Percentiles rank a stretch among this genome's conserved stretches.
phyloP scores from a whole-genome alignment of 306 rosid species.

The Casuarina equisetifolia region DNA sequence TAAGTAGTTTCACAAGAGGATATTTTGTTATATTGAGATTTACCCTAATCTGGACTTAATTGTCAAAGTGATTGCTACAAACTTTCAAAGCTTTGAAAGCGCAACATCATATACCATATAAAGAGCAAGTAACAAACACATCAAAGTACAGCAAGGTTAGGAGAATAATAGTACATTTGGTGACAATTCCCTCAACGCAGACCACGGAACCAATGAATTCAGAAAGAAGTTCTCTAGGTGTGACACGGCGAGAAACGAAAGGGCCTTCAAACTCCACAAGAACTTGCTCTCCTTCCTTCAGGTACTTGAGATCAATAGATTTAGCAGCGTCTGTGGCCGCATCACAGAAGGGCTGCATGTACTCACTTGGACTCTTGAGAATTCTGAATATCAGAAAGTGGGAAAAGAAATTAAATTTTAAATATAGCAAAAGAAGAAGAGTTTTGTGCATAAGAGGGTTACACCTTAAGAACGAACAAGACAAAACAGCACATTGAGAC shows the following conservation, averaged over 20 bases:
- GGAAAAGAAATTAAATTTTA: not conserved
- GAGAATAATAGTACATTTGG: constrained; percentile 64
- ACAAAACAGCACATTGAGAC: not conserved
- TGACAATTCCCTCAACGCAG: too few relatives aligned
- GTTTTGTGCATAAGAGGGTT: not conserved
- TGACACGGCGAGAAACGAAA: constrained; percentile 84
- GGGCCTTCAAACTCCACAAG: constrained; percentile 90
- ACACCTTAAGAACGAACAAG: not conserved
- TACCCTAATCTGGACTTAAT: not conserved
- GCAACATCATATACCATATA: not conserved
- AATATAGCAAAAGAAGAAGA: not conserved
- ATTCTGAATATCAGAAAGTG: constrained; percentile 42
- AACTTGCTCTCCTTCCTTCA: too few relatives aligned
- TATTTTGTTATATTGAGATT: constrained; percentile 21
- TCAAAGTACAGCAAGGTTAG: not conserved
- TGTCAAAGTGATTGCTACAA: not conserved
- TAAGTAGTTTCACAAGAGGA: too few relatives aligned
- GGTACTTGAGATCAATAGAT: too few relatives aligned
- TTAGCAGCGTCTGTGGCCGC: constrained; percentile 86
- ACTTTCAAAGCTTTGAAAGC: not conserved
- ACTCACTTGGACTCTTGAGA: constrained; percentile 84
- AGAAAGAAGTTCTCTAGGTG: too few relatives aligned
- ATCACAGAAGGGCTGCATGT: constrained; percentile 77
- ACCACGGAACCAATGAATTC: too few relatives aligned
- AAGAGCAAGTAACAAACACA: not conserved